Conservation (phyloP, 208 protist genomes). For the Herpetomonas samuelpessoai region DNA sequence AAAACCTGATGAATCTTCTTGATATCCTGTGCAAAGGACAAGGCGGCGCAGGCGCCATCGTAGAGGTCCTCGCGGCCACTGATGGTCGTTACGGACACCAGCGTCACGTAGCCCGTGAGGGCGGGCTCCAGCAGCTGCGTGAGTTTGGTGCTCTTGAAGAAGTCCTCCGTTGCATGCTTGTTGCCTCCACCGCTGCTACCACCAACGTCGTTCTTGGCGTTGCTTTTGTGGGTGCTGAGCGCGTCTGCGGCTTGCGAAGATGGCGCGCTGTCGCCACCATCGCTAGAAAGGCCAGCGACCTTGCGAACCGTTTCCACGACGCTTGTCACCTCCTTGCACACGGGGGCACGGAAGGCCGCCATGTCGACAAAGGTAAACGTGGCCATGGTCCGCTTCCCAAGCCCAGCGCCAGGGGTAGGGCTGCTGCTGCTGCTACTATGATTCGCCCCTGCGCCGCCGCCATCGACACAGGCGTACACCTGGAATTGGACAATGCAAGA, state of each 20-base stretch:
- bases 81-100: slow-evolving; percentile 81
- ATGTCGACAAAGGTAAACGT: slow-evolving; percentile 89
- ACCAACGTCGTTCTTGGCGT: slow-evolving; percentile 25
- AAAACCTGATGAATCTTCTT: slow-evolving; percentile 77
- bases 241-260: too few relatives aligned
- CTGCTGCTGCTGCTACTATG: too few relatives aligned
- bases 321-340: slow-evolving; percentile 66
- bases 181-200: slow-evolving; percentile 20
- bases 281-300: slow-evolving; percentile 41
- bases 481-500: slow-evolving; percentile 86
- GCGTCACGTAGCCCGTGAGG: slow-evolving; percentile 74
- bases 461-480: slow-evolving; percentile 76
- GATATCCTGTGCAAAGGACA: slow-evolving; percentile 60
- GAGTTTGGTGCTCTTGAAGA: slow-evolving; percentile 42
- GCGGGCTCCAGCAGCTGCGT: slow-evolving; percentile 75
- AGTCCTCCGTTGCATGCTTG: slow-evolving; percentile 15
- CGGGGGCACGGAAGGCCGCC: slow-evolving; percentile 57
- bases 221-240: slow-evolving; percentile 57
- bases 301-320: slow-evolving; percentile 66
- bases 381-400: slow-evolving; percentile 80
- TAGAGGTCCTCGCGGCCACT: slow-evolving; percentile 71
- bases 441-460: slow-evolving; percentile 45
- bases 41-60: slow-evolving; percentile 51
- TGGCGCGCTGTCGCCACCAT: slow-evolving; percentile 53
- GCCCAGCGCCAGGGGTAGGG: too few relatives aligned